Conservation (phyloP, 805 yeast genomes). For the Yarrowia hollandica region DNA sequence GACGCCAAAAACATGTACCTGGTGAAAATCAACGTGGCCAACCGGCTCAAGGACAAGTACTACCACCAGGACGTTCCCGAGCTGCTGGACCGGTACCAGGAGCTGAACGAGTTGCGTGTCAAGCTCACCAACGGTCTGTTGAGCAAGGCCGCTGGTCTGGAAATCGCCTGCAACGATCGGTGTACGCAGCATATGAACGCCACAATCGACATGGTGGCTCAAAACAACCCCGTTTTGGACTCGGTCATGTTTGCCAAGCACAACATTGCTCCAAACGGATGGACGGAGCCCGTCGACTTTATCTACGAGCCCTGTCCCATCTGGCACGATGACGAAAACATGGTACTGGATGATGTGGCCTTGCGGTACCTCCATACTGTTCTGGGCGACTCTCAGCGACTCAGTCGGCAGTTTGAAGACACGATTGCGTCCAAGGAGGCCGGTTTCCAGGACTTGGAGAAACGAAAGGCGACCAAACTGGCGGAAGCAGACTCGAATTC, state of each 20-base stretch:
- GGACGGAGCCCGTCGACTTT: slow-evolving; percentile 88
- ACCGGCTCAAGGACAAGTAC: slow-evolving; percentile 88
- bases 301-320: slow-evolving; percentile 83
- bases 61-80: slow-evolving; percentile 93
- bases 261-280: slow-evolving; percentile 54
- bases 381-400: slow-evolving; percentile 41
- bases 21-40: slow-evolving; percentile 77
- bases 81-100: slow-evolving; percentile 78
- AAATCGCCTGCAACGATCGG: slow-evolving; percentile 53
- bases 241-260: slow-evolving; percentile 92
- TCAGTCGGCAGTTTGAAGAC: slow-evolving; percentile 31
- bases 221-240: slow-evolving; percentile 73
- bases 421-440: slow-evolving; percentile 31
- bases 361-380: slow-evolving; percentile 42
- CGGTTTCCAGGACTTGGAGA: slow-evolving; percentile 20
- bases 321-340: slow-evolving; percentile 94
- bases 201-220: slow-evolving; percentile 58
- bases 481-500: slow-evolving; percentile 34
- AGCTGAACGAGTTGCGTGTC: slow-evolving; percentile 76
- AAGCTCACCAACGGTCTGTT: slow-evolving; percentile 67
- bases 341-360: slow-evolving; percentile 52
- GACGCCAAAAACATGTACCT: slow-evolving; percentile 81
- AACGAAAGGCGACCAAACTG: slow-evolving; percentile 39
- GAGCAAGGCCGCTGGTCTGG: slow-evolving; percentile 61
- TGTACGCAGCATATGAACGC: slow-evolving; percentile 48